These are phyloP conservation scores for Trametes meyenii DNA, from an alignment of 768 basidiomycete species.

Conservation along the genomic window DNA sequence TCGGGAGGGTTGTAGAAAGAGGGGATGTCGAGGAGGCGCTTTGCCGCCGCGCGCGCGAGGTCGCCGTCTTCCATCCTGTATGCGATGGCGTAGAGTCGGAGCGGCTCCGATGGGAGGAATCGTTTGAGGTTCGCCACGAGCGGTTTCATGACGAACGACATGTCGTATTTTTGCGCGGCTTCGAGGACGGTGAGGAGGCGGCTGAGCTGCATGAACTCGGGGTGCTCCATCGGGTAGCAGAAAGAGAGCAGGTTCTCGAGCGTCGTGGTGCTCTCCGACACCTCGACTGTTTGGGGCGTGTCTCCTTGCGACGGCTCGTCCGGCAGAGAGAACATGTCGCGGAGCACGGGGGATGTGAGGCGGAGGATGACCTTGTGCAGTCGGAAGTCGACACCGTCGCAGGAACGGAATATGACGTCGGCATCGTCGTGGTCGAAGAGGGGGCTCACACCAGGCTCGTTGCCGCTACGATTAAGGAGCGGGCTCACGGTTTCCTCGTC, in stretches of 20 bases:
- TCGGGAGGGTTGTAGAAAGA: background rate
- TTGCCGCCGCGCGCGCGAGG: conserved; percentile 3
- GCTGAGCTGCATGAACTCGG: background rate
- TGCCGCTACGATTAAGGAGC: background rate
- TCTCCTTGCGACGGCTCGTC: background rate
- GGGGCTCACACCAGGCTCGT: background rate
- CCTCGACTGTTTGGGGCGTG: background rate
- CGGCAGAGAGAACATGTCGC: conserved; percentile 24
- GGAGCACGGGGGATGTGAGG: conserved; percentile 42
- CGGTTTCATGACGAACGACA: conserved; percentile 9
- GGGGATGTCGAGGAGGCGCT: background rate
- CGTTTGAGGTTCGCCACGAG: background rate
- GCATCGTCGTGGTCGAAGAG: conserved; percentile 42
- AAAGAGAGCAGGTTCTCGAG: conserved; percentile 16
- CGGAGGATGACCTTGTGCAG: conserved; percentile 47
- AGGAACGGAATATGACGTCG: conserved; percentile 46
- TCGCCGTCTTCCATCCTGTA: conserved; percentile 1
- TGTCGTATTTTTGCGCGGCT: conserved; percentile 29
- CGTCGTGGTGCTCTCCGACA: conserved; percentile 6
- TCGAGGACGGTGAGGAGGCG: background rate
- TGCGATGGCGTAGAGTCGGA: conserved; percentile 23
- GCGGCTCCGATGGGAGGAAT: conserved; percentile 8
- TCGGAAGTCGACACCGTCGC: conserved; percentile 47
- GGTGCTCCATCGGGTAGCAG: conserved; percentile 19
- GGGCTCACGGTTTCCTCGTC: background rate